Evolutionary conservation across 2,329 filamentous ascomycete genomes (phyloP).

Genomic region (Cryphonectria japonica): DNA sequence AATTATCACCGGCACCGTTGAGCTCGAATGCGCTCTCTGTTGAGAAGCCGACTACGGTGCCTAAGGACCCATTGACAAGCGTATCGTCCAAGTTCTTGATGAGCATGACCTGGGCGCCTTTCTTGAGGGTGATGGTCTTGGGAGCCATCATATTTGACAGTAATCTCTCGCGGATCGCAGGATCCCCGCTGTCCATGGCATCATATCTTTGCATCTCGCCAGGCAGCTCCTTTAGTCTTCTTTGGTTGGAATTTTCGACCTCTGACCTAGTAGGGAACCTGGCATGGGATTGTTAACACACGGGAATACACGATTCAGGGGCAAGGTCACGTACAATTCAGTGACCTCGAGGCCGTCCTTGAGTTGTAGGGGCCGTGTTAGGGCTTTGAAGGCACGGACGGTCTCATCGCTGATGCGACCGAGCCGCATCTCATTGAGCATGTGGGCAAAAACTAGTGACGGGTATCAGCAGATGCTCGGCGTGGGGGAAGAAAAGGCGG

Average conservation of each 20-base stretch:
- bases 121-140: slow-evolving; percentile 76
- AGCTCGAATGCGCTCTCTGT: slow-evolving; percentile 47
- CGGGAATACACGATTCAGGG: slow-evolving; percentile 8
- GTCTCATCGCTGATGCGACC: slow-evolving; percentile 79
- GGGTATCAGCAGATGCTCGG: background rate
- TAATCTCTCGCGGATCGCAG: slow-evolving; percentile 72
- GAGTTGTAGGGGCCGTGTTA: slow-evolving; percentile 73
- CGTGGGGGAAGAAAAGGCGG: background rate
- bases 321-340: slow-evolving; percentile 64
- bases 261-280: slow-evolving; percentile 86
- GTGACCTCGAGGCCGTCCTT: slow-evolving; percentile 80
- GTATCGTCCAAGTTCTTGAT: slow-evolving; percentile 98
- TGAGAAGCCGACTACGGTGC: slow-evolving; percentile 82
- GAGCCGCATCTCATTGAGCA: slow-evolving; percentile 97
- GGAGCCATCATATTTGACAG: slow-evolving; percentile 94
- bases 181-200: slow-evolving; percentile 78
- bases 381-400: slow-evolving; percentile 72
- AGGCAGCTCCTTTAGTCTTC: slow-evolving; percentile 71
- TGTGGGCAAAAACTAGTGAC: slow-evolving; percentile 74
- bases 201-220: slow-evolving; percentile 71
- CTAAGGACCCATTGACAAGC: slow-evolving; percentile 91
- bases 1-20: slow-evolving; percentile 44
- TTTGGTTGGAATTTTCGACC: slow-evolving; percentile 83
- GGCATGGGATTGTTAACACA: slow-evolving; percentile 33
- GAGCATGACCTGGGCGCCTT: slow-evolving; percentile 97